These are phyloP conservation scores for Zygosaccharomyces bisporus DNA, from an alignment of 805 yeast species.

Conservation along the genomic window DNA sequence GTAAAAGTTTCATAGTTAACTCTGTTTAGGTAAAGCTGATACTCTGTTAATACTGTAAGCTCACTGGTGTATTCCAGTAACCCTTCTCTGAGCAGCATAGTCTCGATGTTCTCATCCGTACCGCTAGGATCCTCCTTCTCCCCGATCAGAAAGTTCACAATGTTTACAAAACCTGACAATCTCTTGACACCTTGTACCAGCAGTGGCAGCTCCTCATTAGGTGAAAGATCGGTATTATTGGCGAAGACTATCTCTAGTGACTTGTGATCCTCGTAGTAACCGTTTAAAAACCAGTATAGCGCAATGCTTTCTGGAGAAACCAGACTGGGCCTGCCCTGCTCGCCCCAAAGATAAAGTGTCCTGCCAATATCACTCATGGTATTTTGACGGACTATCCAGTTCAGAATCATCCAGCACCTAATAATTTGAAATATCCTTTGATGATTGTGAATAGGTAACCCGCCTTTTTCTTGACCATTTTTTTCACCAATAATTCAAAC, in stretches of 20 bases:
- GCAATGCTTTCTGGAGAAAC: slow-evolving; percentile 33
- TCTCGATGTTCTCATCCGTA: slow-evolving; percentile 19
- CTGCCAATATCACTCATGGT: neutral
- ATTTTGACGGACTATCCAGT: too few relatives aligned
- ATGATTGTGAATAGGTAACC: neutral
- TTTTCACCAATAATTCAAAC: neutral
- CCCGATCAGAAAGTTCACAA: slow-evolving; percentile 34
- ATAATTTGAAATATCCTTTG: too few relatives aligned
- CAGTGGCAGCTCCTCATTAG: slow-evolving; percentile 49
- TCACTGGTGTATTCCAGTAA: slow-evolving; percentile 42
- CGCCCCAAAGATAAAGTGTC: slow-evolving; percentile 31
- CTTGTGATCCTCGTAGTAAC: slow-evolving; percentile 9
- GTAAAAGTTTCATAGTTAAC: slow-evolving; percentile 59
- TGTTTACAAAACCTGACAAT: slow-evolving; percentile 43
- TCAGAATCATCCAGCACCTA: too few relatives aligned
- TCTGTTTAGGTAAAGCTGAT: slow-evolving; percentile 53
- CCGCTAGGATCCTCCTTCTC: slow-evolving; percentile 5
- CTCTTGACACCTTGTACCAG: slow-evolving; percentile 29
- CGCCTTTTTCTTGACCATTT: neutral
- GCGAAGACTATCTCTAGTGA: slow-evolving; percentile 47
- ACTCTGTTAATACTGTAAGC: slow-evolving; percentile 48
- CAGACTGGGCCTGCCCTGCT: slow-evolving; percentile 24
- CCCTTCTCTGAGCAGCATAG: slow-evolving; percentile 43
- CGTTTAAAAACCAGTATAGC: slow-evolving; percentile 26
- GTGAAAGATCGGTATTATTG: slow-evolving; percentile 54